Conservation (phyloP, 768 basidiomycete genomes). For the Agaricus bisporus region DNA sequence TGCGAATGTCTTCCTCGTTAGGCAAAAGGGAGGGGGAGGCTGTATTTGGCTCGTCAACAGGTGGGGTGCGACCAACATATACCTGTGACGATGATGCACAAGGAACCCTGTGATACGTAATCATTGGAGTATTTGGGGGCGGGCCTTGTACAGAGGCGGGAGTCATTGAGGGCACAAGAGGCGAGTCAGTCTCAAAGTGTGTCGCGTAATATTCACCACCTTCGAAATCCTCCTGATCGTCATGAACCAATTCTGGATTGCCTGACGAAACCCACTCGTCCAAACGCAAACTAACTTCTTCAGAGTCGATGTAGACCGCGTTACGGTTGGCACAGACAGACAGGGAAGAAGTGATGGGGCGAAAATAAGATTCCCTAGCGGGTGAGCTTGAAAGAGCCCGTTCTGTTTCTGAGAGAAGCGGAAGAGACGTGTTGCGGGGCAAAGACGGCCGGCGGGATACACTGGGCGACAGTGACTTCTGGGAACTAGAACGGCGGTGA, state of each 20-base stretch:
- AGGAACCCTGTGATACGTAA: slow-evolving; percentile 11
- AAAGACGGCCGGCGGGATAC: slow-evolving; percentile 12
- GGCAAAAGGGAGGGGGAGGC: neutral
- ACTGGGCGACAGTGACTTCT: neutral
- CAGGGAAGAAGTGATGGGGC: slow-evolving; percentile 5
- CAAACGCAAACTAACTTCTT: slow-evolving; percentile 22
- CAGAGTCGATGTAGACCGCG: slow-evolving; percentile 31
- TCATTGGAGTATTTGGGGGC: slow-evolving; percentile 18
- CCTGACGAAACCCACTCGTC: slow-evolving; percentile 18
- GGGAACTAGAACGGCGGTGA: slow-evolving; percentile 1
- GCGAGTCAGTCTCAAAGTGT: neutral
- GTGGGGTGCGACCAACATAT: slow-evolving; percentile 16
- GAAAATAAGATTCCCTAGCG: slow-evolving; percentile 6
- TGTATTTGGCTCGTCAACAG: neutral
- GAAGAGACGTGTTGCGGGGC: slow-evolving; percentile 12
- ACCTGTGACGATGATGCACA: slow-evolving; percentile 22
- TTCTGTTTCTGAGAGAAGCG: slow-evolving; percentile 12
- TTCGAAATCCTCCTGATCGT: slow-evolving; percentile 1
- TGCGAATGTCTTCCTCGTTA: neutral
- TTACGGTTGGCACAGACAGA: slow-evolving; percentile 16
- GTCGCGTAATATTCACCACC: slow-evolving; percentile 1
- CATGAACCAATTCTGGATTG: slow-evolving; percentile 10
- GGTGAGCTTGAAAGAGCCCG: slow-evolving; percentile 1
- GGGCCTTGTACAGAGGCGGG: slow-evolving; percentile 1
- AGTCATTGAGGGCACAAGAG: neutral